A percentile compares a stretch with the other conserved stretches of the same genome.
Evolutionary conservation across 371 early-diverging fungal species (phyloP).

Genomic region (Cokeromyces recurvatus): DNA sequence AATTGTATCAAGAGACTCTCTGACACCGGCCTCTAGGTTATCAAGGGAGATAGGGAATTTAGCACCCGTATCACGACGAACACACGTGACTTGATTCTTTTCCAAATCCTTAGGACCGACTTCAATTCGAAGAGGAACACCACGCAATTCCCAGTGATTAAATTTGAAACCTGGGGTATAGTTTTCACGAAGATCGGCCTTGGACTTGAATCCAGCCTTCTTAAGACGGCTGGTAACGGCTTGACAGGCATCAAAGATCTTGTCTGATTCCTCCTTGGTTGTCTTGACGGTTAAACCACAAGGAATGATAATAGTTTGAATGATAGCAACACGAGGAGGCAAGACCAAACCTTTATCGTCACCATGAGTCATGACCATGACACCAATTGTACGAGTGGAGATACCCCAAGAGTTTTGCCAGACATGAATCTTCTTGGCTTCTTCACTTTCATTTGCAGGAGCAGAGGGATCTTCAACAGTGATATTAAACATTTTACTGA

Average conservation of each 20-base stretch:
- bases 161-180: slow-evolving; percentile 99
- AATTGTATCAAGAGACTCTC: slow-evolving; percentile 75
- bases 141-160: slow-evolving; percentile 99
- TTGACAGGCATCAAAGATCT: slow-evolving; percentile 65
- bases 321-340: slow-evolving; percentile 94
- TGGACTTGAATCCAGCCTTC: slow-evolving; percentile 80
- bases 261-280: slow-evolving; percentile 63
- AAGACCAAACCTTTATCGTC: slow-evolving; percentile 99
- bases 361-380: slow-evolving; percentile 99
- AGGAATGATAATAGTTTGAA: slow-evolving; percentile 96
- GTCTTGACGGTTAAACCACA: slow-evolving; percentile 94
- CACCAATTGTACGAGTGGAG: slow-evolving; percentile 99
- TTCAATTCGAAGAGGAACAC: slow-evolving; percentile 98
- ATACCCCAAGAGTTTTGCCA: slow-evolving; percentile 99
- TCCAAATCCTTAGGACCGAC: slow-evolving; percentile 97
- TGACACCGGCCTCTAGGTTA: slow-evolving; percentile 56
- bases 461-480: slow-evolving; percentile 44
- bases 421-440: slow-evolving; percentile 65
- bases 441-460: slow-evolving; percentile 33
- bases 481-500: slow-evolving; percentile 95
- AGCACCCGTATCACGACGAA: slow-evolving; percentile 85
- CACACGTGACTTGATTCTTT: slow-evolving; percentile 76
- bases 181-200: slow-evolving; percentile 89
- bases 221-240: slow-evolving; percentile 69
- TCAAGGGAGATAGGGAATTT: slow-evolving; percentile 66